A percentile compares a stretch with the other conserved stretches of the same genome.
Evolutionary conservation across 1,284 basidiomycete genomes (phyloP).

Genomic region (Hypsizygus ulmarius): DNA sequence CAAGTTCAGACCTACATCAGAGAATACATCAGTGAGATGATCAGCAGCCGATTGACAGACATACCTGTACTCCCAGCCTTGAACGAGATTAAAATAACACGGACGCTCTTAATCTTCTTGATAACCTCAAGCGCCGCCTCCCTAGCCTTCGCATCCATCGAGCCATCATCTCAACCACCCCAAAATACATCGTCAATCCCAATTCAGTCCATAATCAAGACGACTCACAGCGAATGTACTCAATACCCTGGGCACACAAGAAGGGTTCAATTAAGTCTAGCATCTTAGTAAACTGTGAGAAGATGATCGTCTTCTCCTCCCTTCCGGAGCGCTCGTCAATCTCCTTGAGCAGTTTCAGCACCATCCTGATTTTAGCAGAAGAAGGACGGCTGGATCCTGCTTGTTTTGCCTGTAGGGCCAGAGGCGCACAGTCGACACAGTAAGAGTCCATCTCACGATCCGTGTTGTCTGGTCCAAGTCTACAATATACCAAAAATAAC

Average conservation of each 20-base stretch:
- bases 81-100: slow-evolving; percentile 93
- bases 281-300: slow-evolving; percentile 90
- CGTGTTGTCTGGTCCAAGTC: slow-evolving; percentile 38
- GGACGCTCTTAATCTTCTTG: slow-evolving; percentile 52
- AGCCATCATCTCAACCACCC: slow-evolving; percentile 72
- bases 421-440: slow-evolving; percentile 59
- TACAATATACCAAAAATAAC: slow-evolving; percentile 19
- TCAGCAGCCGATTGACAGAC: background rate
- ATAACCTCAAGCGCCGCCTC: slow-evolving; percentile 76
- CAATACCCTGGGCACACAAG: slow-evolving; percentile 60
- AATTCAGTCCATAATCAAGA: slow-evolving; percentile 1
- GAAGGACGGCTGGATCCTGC: slow-evolving; percentile 44
- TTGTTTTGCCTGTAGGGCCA: slow-evolving; percentile 40
- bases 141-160: slow-evolving; percentile 76
- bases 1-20: slow-evolving; percentile 75
- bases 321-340: slow-evolving; percentile 63
- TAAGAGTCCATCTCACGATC: slow-evolving; percentile 40
- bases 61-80: slow-evolving; percentile 90
- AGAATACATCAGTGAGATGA: slow-evolving; percentile 4
- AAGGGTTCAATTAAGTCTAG: slow-evolving; percentile 86
- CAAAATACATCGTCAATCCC: background rate
- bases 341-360: slow-evolving; percentile 69
- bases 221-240: slow-evolving; percentile 82
- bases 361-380: slow-evolving; percentile 88
- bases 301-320: slow-evolving; percentile 88